A percentile compares a stretch with the other conserved stretches of the same genome.
These are phyloP conservation scores for Peribolospora baueri DNA, from an alignment of 768 basidiomycete species.

Conservation along the genomic window DNA sequence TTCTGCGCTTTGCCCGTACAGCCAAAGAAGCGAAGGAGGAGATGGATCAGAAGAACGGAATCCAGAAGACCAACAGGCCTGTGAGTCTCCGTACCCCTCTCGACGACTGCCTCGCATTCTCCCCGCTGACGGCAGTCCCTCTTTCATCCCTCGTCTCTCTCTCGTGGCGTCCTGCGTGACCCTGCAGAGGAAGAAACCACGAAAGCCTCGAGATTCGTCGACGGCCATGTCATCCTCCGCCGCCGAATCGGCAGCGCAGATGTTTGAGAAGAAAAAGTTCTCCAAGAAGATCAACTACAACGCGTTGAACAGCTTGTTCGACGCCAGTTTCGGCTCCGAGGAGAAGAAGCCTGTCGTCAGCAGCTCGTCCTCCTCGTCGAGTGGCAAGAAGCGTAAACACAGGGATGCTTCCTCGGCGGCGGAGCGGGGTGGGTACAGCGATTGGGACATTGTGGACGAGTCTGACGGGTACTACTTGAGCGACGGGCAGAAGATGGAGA, in stretches of 20 bases:
- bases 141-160: not conserved
- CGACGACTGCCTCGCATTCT: not conserved
- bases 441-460: no score
- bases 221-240: constrained; percentile 41
- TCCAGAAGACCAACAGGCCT: no score
- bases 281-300: constrained; percentile 87
- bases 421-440: no score
- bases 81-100: constrained; percentile 19
- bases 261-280: constrained; percentile 60
- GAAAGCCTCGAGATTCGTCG: constrained; percentile 43
- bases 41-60: no score
- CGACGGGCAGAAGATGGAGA: no score
- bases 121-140: not conserved
- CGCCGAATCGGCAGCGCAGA: constrained; percentile 48
- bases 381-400: no score
- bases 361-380: not conserved
- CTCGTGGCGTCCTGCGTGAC: not conserved
- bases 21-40: constrained; percentile 42
- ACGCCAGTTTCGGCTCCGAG: constrained; percentile 1
- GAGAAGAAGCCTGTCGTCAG: not conserved
- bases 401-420: no score
- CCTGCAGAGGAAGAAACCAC: constrained; percentile 1
- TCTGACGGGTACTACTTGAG: no score
- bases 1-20: constrained; percentile 17
- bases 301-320: constrained; percentile 54